Evolutionary conservation across 2,329 filamentous ascomycete species (phyloP).

Genomic region (Xylaria sp.): DNA sequence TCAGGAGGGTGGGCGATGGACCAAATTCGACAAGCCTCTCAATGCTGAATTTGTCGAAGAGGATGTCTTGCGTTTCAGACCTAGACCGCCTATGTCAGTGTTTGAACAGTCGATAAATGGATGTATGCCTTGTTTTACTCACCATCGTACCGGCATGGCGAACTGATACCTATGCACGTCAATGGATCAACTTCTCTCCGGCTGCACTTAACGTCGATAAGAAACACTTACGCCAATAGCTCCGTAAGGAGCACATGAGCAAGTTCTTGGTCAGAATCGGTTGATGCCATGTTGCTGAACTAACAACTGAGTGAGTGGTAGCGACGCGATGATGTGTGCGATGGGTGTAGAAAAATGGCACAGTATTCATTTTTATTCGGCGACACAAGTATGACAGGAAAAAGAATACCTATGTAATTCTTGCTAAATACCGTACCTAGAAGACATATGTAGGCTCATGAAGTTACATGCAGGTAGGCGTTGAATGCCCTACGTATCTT

Average conservation of each 20-base stretch:
- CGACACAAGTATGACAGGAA: neutral
- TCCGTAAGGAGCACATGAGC: constrained; percentile 29
- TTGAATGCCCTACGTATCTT: too few relatives aligned
- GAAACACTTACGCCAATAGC: constrained; percentile 20
- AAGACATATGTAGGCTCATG: too few relatives aligned
- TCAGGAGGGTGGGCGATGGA: constrained; percentile 23
- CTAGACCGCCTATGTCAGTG: neutral
- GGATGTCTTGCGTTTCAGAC: constrained; percentile 24
- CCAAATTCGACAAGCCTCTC: constrained; percentile 26
- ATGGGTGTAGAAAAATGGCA: neutral
- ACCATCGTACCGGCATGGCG: constrained; percentile 26
- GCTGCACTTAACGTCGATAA: neutral
- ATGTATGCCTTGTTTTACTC: neutral
- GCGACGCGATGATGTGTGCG: neutral
- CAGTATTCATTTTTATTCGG: neutral
- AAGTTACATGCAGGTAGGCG: too few relatives aligned
- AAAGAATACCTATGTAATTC: neutral
- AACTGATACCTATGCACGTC: constrained; percentile 21
- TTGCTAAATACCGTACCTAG: too few relatives aligned
- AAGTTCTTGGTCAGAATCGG: constrained; percentile 24
- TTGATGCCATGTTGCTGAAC: constrained; percentile 13
- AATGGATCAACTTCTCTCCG: constrained; percentile 1
- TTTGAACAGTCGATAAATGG: neutral
- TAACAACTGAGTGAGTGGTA: neutral
- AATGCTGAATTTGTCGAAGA: constrained; percentile 21